These are phyloP conservation scores for Dorcoceras hygrometricum DNA, from an alignment of 257 asterid genomes.

Conservation along the genomic window DNA sequence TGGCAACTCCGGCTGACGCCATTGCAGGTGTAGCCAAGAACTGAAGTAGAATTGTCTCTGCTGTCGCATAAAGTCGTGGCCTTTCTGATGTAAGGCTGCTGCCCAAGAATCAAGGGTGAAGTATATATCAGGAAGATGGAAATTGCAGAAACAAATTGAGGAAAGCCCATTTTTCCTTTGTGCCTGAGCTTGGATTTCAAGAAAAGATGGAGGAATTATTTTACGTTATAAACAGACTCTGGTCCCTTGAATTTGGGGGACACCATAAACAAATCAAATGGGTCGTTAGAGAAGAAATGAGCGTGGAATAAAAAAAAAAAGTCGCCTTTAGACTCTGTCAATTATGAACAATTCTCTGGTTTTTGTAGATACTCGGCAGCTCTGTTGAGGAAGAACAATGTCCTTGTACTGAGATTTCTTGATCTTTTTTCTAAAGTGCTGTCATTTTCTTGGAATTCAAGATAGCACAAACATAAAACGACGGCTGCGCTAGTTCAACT, in stretches of 20 bases:
- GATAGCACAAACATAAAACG: too few species aligned
- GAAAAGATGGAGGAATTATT: too few species aligned
- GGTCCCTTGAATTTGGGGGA: too few species aligned
- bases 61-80: conserved; percentile 25
- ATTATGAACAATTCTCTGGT: not conserved
- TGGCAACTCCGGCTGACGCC: conserved; percentile 52
- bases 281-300: not conserved
- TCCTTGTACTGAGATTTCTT: too few species aligned
- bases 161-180: too few species aligned
- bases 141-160: not conserved
- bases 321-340: conserved; percentile 1
- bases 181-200: too few species aligned
- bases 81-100: conserved; percentile 61
- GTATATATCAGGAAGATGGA: conserved; percentile 32
- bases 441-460: not conserved
- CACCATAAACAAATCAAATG: too few species aligned
- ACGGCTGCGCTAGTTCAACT: too few species aligned
- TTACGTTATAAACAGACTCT: too few species aligned
- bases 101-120: conserved; percentile 38
- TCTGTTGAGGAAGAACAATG: too few species aligned
- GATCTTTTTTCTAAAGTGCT: not conserved
- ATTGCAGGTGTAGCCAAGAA: conserved; percentile 75
- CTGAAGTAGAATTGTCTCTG: conserved; percentile 42
- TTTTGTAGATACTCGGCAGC: not conserved
- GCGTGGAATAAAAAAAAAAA: not conserved